Base-by-base conservation (phyloP, 2,329 filamentous ascomycete species). In the Bertia moriformis region DNA sequence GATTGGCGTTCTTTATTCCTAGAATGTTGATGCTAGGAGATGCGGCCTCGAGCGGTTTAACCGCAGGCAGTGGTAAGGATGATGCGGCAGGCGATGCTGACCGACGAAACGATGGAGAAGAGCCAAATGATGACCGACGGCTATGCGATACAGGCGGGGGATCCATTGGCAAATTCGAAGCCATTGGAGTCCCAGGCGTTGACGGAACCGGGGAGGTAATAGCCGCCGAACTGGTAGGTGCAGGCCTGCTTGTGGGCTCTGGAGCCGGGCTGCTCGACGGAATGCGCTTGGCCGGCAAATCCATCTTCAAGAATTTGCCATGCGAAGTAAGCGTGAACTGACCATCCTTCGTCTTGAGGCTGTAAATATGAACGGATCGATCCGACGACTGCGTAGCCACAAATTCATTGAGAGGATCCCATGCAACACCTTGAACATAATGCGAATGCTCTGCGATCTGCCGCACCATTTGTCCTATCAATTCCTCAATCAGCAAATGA, bases 371-470 rank as follows among this genome's bases (percentile, higher is more conserved):
- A 13, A 96, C 89, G 2, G 91, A 95, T 54, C 91, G 82, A 61
- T 98, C 91, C 4, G 91, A 98, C 4, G 91, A 98, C 56, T 98
- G 91, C 1, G 91, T 98, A 27, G 91, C 91, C 43, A 98, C 88
- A 57, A 88, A 98, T 62, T 98, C 91, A 61, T 96, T 96, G 41
- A 95, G 63, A 18, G 91, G 93, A 62, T 98, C 93, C 93, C 91
- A 98, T 3, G 91, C 83, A 4, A 98, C 93, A 37, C 91, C 91
- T 61, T 98, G 91, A 14, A 98, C 91, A 57, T 95, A 98, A 59
- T 98, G 91, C 51, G 86, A 93, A 61, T 96, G 89, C 57, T 96
- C 89, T 39, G 89, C 89, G 46, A 96, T 94, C 57, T 95, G 89
- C 43, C 89, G 81, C 42, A 95, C 82, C 46, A 88, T 58, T 20